A percentile compares a stretch with the other conserved stretches of the same genome.
These are phyloP conservation scores for Trametes punicea DNA, from an alignment of 768 basidiomycete genomes.

Conservation along the genomic window DNA sequence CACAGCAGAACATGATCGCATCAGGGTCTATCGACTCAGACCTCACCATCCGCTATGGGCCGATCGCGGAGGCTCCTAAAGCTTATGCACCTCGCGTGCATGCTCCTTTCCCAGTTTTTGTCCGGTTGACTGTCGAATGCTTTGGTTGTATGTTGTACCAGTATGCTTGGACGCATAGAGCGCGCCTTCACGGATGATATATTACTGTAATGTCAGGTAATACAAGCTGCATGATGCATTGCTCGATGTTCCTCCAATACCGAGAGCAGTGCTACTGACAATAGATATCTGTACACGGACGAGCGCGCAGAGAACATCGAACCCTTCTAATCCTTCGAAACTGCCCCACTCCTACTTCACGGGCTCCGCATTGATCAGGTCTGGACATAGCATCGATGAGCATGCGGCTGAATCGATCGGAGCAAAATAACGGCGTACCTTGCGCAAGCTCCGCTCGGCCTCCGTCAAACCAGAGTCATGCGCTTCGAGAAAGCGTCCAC, in stretches of 20 bases:
- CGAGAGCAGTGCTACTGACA: constrained; percentile 17
- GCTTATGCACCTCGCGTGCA: background rate
- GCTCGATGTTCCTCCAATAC: constrained; percentile 9
- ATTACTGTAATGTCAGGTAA: background rate
- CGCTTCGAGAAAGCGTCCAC: constrained; percentile 94
- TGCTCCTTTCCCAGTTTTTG: background rate
- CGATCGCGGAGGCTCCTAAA: constrained; percentile 37
- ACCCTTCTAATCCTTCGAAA: background rate
- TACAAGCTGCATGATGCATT: background rate
- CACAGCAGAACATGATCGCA: constrained; percentile 81
- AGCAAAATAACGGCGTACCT: constrained; percentile 42
- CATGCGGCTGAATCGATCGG: background rate
- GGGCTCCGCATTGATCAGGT: constrained; percentile 59
- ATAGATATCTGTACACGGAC: constrained; percentile 19
- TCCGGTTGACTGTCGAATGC: background rate
- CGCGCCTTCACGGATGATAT: background rate
- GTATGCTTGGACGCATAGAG: too few relatives aligned
- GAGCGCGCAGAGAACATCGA: constrained; percentile 6
- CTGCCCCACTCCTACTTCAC: constrained; percentile 35
- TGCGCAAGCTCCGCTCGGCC: constrained; percentile 75
- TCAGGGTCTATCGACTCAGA: constrained; percentile 86
- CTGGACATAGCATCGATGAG: constrained; percentile 31
- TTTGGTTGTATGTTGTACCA: constrained; percentile 6
- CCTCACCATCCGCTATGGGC: constrained; percentile 80
- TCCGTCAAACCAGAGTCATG: constrained; percentile 84